Percentiles rank a stretch among this genome's conserved stretches.
Evolutionary conservation across 148 eudicot species (phyloP).

Genomic region (Persicaria tinctoria): DNA sequence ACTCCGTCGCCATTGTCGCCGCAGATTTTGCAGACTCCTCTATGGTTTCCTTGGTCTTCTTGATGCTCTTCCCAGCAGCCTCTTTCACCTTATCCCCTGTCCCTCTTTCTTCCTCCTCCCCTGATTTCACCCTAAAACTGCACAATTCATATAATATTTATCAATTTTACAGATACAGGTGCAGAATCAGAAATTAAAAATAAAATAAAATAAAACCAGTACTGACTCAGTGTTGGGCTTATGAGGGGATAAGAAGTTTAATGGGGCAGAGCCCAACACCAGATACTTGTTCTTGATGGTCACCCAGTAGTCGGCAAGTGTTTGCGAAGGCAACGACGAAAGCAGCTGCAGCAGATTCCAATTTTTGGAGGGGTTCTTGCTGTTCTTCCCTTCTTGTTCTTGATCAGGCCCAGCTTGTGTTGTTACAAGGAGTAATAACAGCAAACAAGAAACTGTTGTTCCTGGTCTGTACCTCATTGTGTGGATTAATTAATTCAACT

Average conservation of each 20-base stretch:
- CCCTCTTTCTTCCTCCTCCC: neutral
- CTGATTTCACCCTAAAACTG: neutral
- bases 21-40: conserved; percentile 2
- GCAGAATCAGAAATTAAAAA: neutral
- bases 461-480: no score
- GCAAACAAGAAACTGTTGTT: neutral
- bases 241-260: neutral
- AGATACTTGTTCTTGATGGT: neutral
- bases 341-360: conserved; percentile 2
- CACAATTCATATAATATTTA: neutral
- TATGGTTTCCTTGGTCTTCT: neutral
- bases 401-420: neutral
- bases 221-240: conserved; percentile 6
- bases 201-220: neutral
- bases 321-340: neutral
- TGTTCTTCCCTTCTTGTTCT: neutral
- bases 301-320: neutral
- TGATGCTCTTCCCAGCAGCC: neutral
- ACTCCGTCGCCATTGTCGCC: neutral
- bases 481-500: no score
- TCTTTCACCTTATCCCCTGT: no score
- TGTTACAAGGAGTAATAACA: neutral
- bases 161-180: neutral
- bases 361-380: neutral
- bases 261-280: neutral